These are phyloP conservation scores for Hypoxylon sp. DNA, from an alignment of 2,329 filamentous ascomycete species.

Conservation along the genomic window DNA sequence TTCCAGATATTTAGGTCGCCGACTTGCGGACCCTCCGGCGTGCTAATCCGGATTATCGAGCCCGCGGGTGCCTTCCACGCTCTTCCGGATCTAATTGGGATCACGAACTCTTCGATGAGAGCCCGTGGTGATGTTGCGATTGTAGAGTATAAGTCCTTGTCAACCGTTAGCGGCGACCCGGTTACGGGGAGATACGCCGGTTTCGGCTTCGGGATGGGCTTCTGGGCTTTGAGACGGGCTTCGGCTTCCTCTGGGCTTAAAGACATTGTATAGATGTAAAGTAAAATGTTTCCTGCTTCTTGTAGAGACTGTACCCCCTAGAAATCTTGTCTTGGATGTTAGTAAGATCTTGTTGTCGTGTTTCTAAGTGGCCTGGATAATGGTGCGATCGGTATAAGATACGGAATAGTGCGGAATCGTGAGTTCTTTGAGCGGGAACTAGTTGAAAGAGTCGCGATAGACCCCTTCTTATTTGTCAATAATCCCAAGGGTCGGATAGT, in stretches of 20 bases:
- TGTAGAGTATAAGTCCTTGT: constrained; percentile 68
- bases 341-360: too few species aligned
- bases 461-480: constrained; percentile 8
- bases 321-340: neutral
- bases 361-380: neutral
- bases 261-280: constrained; percentile 35
- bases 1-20: constrained; percentile 88
- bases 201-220: constrained; percentile 61
- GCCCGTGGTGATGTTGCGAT: constrained; percentile 65
- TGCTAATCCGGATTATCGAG: constrained; percentile 78
- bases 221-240: constrained; percentile 58
- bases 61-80: constrained; percentile 80
- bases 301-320: neutral
- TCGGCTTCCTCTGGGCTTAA: constrained; percentile 42
- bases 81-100: constrained; percentile 79
- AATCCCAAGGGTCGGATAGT: neutral
- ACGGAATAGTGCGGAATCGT: constrained; percentile 24
- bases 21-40: constrained; percentile 83
- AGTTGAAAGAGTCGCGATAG: constrained; percentile 12
- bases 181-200: constrained; percentile 63
- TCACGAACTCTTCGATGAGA: constrained; percentile 66
- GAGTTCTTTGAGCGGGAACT: constrained; percentile 13
- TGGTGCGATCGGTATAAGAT: constrained; percentile 6
- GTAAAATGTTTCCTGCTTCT: neutral
- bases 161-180: constrained; percentile 60